Evolutionary conservation across 2,329 filamentous ascomycete species (phyloP).

Genomic region (Corinectria fuckeliana): DNA sequence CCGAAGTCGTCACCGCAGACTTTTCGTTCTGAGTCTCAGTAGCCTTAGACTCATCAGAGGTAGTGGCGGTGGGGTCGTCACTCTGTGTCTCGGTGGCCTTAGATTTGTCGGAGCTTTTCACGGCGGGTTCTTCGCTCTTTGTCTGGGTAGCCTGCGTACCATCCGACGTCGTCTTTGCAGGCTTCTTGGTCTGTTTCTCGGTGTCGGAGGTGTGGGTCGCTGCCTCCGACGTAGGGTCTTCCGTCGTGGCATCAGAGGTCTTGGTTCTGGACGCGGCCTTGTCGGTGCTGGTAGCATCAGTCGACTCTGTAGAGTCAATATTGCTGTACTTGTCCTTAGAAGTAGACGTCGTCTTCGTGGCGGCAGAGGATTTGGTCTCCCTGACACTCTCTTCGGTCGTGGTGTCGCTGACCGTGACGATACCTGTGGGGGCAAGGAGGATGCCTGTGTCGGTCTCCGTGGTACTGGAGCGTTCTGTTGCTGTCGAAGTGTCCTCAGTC

Average conservation of each 20-base stretch:
- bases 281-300: background rate
- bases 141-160: background rate
- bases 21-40: background rate
- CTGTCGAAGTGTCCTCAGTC: constrained; percentile 17
- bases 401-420: constrained; percentile 23
- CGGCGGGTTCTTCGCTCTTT: background rate
- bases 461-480: constrained; percentile 14
- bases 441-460: constrained; percentile 33
- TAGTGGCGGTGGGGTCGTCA: background rate
- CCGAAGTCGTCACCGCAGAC: constrained; percentile 8
- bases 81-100: background rate
- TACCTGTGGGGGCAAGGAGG: constrained; percentile 35
- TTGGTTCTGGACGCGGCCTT: background rate
- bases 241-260: background rate
- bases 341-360: background rate
- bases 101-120: background rate
- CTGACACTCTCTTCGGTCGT: constrained; percentile 5
- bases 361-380: background rate
- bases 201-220: background rate
- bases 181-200: background rate
- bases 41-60: background rate
- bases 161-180: background rate
- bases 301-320: background rate
- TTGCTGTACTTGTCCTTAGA: background rate
- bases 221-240: background rate